A percentile compares a stretch with the other conserved stretches of the same genome.
phyloP scores from a whole-genome alignment of 73 alveolate genomes.

The Tetrahymena malaccensis region DNA sequence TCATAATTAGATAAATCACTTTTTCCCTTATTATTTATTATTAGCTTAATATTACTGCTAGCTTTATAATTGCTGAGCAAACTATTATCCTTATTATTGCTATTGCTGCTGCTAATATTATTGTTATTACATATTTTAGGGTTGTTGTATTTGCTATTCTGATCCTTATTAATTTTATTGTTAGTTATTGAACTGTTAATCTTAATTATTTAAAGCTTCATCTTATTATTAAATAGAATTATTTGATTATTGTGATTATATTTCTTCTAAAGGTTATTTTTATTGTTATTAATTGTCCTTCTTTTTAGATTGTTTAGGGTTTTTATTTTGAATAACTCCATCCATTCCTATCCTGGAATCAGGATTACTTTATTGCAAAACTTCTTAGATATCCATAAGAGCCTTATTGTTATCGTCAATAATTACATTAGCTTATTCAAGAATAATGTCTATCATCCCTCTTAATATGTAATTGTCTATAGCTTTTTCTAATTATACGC shows the following conservation, averaged over 20 bases:
- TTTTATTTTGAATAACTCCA: background rate
- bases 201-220: background rate
- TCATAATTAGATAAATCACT: background rate
- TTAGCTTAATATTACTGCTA: background rate
- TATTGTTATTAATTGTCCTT: background rate
- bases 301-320: background rate
- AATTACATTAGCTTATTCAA: constrained; percentile 7
- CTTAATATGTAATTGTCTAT: constrained; percentile 14
- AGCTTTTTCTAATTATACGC: constrained; percentile 18
- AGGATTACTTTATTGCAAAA: background rate
- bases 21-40: background rate
- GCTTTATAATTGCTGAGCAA: background rate
- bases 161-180: background rate
- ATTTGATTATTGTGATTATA: background rate
- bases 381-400: background rate
- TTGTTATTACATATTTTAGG: background rate
- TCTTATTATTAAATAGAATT: background rate
- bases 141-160: background rate
- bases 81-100: no score
- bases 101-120: background rate
- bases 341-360: background rate
- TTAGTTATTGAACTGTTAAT: background rate
- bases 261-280: background rate
- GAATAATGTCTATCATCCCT: constrained; percentile 24
- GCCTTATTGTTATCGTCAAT: background rate